phyloP scores from a whole-genome alignment of 805 yeast genomes.

The Blastobotrys americana region DNA sequence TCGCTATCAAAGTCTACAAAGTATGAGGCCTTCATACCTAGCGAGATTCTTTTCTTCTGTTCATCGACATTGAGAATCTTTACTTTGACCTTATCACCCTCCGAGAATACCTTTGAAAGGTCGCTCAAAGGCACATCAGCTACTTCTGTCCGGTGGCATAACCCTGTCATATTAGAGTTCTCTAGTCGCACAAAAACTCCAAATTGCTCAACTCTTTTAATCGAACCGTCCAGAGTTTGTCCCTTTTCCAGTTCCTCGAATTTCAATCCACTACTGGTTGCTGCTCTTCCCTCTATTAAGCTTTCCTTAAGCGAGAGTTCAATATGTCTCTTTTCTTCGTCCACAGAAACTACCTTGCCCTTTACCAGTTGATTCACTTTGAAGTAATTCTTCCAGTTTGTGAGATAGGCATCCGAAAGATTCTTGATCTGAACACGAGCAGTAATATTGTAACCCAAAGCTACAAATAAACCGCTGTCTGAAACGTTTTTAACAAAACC shows the following conservation, averaged over 20 bases:
- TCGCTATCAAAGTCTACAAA: constrained; percentile 41
- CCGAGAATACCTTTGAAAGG: constrained; percentile 60
- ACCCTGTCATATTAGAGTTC: constrained; percentile 68
- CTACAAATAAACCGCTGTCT: constrained; percentile 67
- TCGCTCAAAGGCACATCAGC: constrained; percentile 55
- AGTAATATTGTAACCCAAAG: constrained; percentile 59
- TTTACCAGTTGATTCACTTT: constrained; percentile 61
- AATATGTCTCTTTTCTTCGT: constrained; percentile 53
- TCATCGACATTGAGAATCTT: constrained; percentile 57
- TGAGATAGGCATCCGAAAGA: constrained; percentile 70
- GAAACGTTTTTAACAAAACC: constrained; percentile 76
- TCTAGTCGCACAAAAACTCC: constrained; percentile 86
- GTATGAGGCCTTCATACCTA: constrained; percentile 93
- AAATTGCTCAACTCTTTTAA: constrained; percentile 70
- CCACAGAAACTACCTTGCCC: constrained; percentile 56
- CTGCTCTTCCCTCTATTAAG: constrained; percentile 64
- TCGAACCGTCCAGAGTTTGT: constrained; percentile 67
- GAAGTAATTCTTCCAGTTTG: constrained; percentile 82
- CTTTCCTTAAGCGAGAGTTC: constrained; percentile 75
- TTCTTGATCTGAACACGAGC: constrained; percentile 79
- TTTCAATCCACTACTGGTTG: constrained; percentile 20
- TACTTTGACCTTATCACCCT: constrained; percentile 87
- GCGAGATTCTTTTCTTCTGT: constrained; percentile 66
- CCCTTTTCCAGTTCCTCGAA: constrained; percentile 60
- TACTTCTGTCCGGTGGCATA: constrained; percentile 80